A percentile compares a stretch with the other conserved stretches of the same genome.
Conservation (phyloP, 331 rosid species). For the Erythrophleum ivorense region DNA sequence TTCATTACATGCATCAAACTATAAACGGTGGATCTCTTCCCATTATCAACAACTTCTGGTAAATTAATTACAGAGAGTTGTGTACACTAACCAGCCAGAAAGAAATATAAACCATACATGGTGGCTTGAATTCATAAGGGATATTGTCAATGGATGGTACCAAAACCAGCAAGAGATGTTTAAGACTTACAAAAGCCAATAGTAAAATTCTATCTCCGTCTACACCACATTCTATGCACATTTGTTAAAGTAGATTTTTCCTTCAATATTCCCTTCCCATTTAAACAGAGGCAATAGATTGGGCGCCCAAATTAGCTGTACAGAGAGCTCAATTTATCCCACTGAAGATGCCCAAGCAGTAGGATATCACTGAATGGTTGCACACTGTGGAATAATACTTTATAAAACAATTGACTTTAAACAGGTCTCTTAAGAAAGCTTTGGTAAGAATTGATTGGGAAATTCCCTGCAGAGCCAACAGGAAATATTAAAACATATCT, state of each 20-base stretch:
- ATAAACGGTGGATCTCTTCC: neutral
- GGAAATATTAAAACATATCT: neutral
- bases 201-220: constrained; percentile 22
- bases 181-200: constrained; percentile 34
- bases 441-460: neutral
- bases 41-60: neutral
- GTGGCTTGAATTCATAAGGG: constrained; percentile 30
- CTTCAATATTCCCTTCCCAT: constrained; percentile 32
- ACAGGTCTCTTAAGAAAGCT: constrained; percentile 24
- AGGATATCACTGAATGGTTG: constrained; percentile 34
- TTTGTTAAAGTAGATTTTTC: constrained; percentile 29
- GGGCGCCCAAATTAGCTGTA: constrained; percentile 16
- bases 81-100: constrained; percentile 18
- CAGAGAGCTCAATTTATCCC: constrained; percentile 20
- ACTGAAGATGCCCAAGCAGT: constrained; percentile 21
- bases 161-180: constrained; percentile 29
- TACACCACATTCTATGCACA: constrained; percentile 29
- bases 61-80: constrained; percentile 36
- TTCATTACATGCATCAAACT: constrained; percentile 12
- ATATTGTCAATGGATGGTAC: constrained; percentile 35
- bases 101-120: constrained; percentile 42
- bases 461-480: constrained; percentile 32
- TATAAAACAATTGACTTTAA: constrained; percentile 11
- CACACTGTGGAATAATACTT: constrained; percentile 27
- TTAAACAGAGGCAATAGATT: constrained; percentile 23